Evolutionary conservation across 2,329 filamentous ascomycete species (phyloP).

Genomic region (Orbilia brochopaga): DNA sequence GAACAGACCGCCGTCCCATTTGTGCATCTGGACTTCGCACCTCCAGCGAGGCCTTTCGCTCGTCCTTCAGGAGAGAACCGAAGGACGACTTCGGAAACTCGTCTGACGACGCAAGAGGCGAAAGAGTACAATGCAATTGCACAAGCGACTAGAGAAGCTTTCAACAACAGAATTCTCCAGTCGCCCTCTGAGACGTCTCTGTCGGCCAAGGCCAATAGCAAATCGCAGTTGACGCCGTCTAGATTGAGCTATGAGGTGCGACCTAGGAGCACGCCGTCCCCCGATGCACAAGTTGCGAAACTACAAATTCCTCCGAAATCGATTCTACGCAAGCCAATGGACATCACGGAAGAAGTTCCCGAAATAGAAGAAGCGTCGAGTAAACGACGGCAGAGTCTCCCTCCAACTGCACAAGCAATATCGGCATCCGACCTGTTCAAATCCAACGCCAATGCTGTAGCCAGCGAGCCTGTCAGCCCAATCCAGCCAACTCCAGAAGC

Average conservation of each 20-base stretch:
- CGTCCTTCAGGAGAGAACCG: conserved; percentile 28
- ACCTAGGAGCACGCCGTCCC: conserved; percentile 27
- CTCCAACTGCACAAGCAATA: conserved; percentile 9
- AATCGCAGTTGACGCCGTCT: conserved; percentile 37
- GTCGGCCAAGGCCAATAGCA: conserved; percentile 16
- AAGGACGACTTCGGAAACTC: conserved; percentile 22
- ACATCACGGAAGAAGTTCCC: conserved; percentile 23
- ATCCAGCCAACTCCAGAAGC: conserved; percentile 8
- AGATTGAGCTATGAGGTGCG: conserved; percentile 41
- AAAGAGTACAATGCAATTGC: conserved; percentile 51
- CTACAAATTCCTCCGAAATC: conserved; percentile 33
- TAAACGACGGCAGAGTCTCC: conserved; percentile 13
- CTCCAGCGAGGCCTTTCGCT: conserved; percentile 44
- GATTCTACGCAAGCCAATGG: conserved; percentile 43
- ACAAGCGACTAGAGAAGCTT: conserved; percentile 42
- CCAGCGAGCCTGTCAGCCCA: conserved; percentile 31
- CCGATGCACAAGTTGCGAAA: conserved; percentile 26
- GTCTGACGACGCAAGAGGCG: conserved; percentile 47
- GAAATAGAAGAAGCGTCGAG: conserved; percentile 14
- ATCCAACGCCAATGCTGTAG: conserved; percentile 10
- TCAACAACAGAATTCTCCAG: conserved; percentile 25
- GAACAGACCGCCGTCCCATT: conserved; percentile 31
- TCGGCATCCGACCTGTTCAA: conserved; percentile 21
- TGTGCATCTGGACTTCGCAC: conserved; percentile 44
- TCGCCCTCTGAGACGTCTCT: conserved; percentile 25